phyloP scores from a whole-genome alignment of 2,329 filamentous ascomycete genomes.

The Amphichorda felina region DNA sequence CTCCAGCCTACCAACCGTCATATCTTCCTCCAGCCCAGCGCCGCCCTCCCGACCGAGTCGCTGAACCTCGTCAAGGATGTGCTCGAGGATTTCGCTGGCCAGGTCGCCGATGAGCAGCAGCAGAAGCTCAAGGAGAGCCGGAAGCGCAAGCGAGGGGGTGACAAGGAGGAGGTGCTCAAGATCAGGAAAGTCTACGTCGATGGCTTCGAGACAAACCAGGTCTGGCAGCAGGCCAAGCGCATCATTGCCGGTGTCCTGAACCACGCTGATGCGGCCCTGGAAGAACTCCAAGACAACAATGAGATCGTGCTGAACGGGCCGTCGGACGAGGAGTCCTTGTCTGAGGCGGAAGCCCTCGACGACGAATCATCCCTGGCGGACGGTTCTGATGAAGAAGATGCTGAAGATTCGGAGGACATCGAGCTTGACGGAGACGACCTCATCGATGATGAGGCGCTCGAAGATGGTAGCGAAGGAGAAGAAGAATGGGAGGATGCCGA shows the following conservation, averaged over 20 bases:
- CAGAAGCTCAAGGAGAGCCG: slow-evolving; percentile 56
- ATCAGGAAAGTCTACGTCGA: slow-evolving; percentile 75
- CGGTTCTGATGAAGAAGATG: slow-evolving; percentile 16
- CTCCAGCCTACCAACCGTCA: slow-evolving; percentile 52
- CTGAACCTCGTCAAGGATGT: slow-evolving; percentile 68
- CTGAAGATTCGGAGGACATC: slow-evolving; percentile 16
- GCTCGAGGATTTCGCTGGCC: slow-evolving; percentile 65
- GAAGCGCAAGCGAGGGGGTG: slow-evolving; percentile 62
- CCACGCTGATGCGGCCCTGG: slow-evolving; percentile 33
- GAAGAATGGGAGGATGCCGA: slow-evolving; percentile 21
- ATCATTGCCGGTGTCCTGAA: slow-evolving; percentile 53
- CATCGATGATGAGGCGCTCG: slow-evolving; percentile 15
- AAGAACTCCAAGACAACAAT: slow-evolving; percentile 38
- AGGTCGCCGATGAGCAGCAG: slow-evolving; percentile 62
- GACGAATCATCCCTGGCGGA: slow-evolving; percentile 7
- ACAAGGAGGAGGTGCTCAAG: slow-evolving; percentile 48
- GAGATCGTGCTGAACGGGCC: slow-evolving; percentile 8
- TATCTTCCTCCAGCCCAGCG: slow-evolving; percentile 62
- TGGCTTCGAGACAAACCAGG: slow-evolving; percentile 77
- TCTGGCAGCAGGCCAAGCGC: slow-evolving; percentile 87
- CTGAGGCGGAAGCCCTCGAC: slow-evolving; percentile 16
- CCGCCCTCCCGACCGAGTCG: slow-evolving; percentile 55
- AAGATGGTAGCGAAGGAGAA: slow-evolving; percentile 14
- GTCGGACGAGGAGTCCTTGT: slow-evolving; percentile 8
- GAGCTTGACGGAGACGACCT: slow-evolving; percentile 21